Evolutionary conservation across 208 protist genomes (phyloP), one percentile per base, ranked within the genome.

Genomic region (Phytomonas sp.): DNA sequence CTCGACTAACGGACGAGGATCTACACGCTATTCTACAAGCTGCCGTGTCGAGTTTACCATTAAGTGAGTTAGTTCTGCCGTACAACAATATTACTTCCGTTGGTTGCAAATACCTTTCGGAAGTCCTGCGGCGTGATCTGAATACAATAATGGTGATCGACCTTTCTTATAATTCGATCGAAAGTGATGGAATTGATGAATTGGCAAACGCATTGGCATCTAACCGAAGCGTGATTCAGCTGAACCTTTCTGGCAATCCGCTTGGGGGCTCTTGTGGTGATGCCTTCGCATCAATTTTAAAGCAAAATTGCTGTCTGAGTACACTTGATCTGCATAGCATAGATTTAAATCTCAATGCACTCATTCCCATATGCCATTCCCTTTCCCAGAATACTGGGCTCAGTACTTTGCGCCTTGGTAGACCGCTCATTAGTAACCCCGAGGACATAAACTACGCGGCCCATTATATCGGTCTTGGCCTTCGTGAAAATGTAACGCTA

Each of bases 381-480:
- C 75, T 92, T 23, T 74, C 65, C 34, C 66, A 65, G 6, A 89
- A 91, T 67, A 70, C 33, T 13, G 71, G 73, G 29, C 82, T 94
- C 11, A 56, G 75, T 11, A 76, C 80, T 4, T 74, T 94, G 9
- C 81, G 89, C 70, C 75, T 94, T 15, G 84, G 83, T 33, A 77
- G 85, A 33, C 89, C 85, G 31, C 78, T 89, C 34, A 70, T 92
- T 56, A 67, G 51, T 7, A 82, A 81, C 23, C 84, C 82, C 0
- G 79, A 86, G 23, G 89, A 94, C 61, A 75, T 90, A 30, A 69
- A 75, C 37, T 88, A 81, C 76, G 86, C 82, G n/a, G 76, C 89
- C 31, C 75, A 88, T 37, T 86, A 92, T 73, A 75, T 94, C 4
- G 43, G 80, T 2, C 60, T 82, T 6, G 81, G 78, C 3, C 64